phyloP scores from a whole-genome alignment of 305 asterid genomes.

The Fraxinus nigra region DNA sequence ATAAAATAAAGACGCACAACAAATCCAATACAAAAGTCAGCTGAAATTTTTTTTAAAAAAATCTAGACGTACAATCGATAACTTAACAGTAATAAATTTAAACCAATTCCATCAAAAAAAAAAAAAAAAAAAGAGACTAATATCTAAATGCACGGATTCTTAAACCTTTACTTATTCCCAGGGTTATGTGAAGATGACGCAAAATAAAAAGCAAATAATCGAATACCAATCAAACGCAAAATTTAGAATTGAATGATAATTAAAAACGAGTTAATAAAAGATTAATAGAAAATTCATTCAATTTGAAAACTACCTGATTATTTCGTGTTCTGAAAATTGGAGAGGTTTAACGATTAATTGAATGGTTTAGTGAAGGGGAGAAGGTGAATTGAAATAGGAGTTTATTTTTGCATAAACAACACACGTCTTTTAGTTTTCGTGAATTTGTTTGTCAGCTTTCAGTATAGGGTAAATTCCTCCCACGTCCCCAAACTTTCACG shows the following conservation, averaged over 20 bases:
- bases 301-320: background rate
- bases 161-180: background rate
- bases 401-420: constrained; percentile 5
- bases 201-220: background rate
- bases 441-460: no score
- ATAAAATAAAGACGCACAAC: background rate
- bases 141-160: constrained; percentile 3
- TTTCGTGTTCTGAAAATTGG: constrained; percentile 11
- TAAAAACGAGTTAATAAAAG: background rate
- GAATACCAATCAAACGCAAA: background rate
- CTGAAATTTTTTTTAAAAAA: no score
- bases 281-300: background rate
- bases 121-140: background rate
- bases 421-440: no score
- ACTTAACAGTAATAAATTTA: background rate
- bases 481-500: no score
- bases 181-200: constrained; percentile 12
- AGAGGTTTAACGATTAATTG: constrained; percentile 22
- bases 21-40: no score
- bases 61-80: no score
- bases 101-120: background rate
- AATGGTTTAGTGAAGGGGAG: constrained; percentile 25
- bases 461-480: no score
- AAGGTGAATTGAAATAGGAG: background rate
- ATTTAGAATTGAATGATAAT: background rate